Base-by-base conservation (phyloP, 2,329 filamentous ascomycete genomes). In the Cytospora chrysosperma region DNA sequence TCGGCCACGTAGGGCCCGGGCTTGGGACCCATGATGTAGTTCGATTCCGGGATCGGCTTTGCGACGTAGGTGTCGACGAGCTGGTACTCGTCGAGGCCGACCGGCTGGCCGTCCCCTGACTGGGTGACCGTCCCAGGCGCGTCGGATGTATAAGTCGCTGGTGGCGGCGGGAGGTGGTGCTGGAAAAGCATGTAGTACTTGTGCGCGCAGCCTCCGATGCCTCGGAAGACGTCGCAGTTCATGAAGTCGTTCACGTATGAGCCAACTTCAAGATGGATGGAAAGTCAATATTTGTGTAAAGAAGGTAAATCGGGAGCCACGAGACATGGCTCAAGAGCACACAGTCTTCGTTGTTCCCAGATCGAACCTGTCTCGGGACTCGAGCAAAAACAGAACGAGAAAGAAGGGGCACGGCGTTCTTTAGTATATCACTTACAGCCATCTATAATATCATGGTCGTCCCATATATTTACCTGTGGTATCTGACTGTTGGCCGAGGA, bases 131-230 rank as follows among this genome's bases (percentile, higher is more conserved):
- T 89, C 71, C 91, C 88, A 66, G 77, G 76, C 72, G 73, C 73
- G 69, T 79, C 77, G 1, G 91, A 91, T 3, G 92, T 97, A 74
- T 89, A 97, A 1, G 93, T 97, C 32, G 91, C 93, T 67, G 84
- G 81, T 0, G 94, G 93, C 1, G 94, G 94, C 15, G 93, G 86
- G 56, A 96, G 79, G 71, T 97, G 94, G 70, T 99, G 95, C 77
- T 99, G 95, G 77, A 99, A 99, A 12, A 99, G 85, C 84, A 98
- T 86, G 74, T 99, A 99, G 77, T 98, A 98, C 76, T 99, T 99
- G 81, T 95, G 96, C 1, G 95, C 95, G 61, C 93, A 88, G 34
- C 91, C 92, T 6, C 95, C 95, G 62, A 99, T 86, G 24, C 95
- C 95, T 52, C 90, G 89, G 76, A 99, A 98, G 7, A 99, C 92